Base-by-base conservation (phyloP, 2,329 filamentous ascomycete genomes). In the Sporothrix globosa region DNA sequence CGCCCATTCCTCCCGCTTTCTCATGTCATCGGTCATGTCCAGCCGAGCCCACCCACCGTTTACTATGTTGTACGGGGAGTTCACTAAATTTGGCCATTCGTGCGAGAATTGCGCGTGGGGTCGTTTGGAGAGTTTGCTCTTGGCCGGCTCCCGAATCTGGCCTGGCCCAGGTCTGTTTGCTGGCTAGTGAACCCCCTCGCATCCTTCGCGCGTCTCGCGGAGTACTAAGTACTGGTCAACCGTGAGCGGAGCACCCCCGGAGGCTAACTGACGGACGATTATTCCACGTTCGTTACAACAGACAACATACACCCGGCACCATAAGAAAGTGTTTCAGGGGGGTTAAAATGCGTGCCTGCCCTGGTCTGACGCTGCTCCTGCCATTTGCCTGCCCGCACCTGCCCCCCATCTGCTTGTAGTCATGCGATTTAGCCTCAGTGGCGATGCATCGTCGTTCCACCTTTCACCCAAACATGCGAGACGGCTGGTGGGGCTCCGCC, bases 391-490 rank as follows among this genome's bases (percentile, higher is more conserved):
- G 46, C 63, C 24, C n/a, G 34, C n/a, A 30, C 30, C n/a, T 67
- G 5, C 39, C 17, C 44, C 39, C 4, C 19, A 14, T 17, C 67
- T 48, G 21, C 19, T 13, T 48, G 27, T 48, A 67, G 73, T 74
- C 73, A 73, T 72, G 73, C 73, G 72, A 74, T 72, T 73, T 68
- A n/a, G 68, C 54, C 52, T 34, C 71, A 65, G 70, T 70, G 70
- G 73, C 69, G 71, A 71, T 71, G 71, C 70, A 69, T 53, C 63
- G 54, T 74, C 73, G 73, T 71, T 63, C 71, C 71, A 72, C 69
- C 60, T 66, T 27, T 2, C 41, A 4, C 41, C 41, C 24, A 60
- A 60, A 68, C 44, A 21, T 58, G 34, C 39, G 24, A 21, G 56
- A 39, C 66, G 44, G 52, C 50, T 21, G 11, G 34, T 58, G 66